Evolutionary conservation across 2,329 filamentous ascomycete genomes (phyloP), one percentile per base, ranked within the genome.

Genomic region (Xylaria multiplex): DNA sequence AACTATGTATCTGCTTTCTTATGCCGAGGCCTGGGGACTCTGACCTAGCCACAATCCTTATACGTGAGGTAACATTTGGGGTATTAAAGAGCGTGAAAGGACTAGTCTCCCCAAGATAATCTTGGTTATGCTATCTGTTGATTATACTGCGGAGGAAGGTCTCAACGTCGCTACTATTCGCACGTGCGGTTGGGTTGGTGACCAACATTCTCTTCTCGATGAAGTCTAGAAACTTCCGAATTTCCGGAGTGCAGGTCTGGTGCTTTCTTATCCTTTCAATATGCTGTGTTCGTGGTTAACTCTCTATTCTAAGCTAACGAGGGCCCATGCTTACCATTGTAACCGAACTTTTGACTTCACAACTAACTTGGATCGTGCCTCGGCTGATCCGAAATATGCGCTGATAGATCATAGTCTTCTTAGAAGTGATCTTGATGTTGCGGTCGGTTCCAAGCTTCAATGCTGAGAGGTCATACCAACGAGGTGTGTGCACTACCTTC

Each of bases 391-490:
- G 50, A 6, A 53, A 13, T n/a, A 2, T 5, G 19, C 16, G 42
- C 42, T 55, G 14, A 35, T n/a, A 24, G 4, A 22, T 42, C 13
- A 22, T 24, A 2, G 32, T 53, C 24, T 40, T 61, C 35, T 52
- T 48, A 3, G 27, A 45, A 27, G 50, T 37, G 8, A 11, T 40
- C 50, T 53, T 22, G n/a, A 9, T 53, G 1, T 53, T 22, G 16
- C 9, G 6, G 1, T 37, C n/a, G 50, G 24, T 2, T 14, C 37
- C 4, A 6, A 62, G 22, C 27, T 27, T 46, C 5, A 45, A 9
- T 5, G 14, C 37, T 6, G 54, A 30, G 3, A 59, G 2, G 27
- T 59, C 43, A 37, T 58, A 59, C 65, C 56, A 64, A 16, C n/a
- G 43, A 30, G 43, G 46, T n/a, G 16, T 9, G 16, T 7, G 53